Evolutionary conservation across 345 rosid species (phyloP), one percentile per base, ranked within the genome.

Genomic region (Lepidium aucheri): DNA sequence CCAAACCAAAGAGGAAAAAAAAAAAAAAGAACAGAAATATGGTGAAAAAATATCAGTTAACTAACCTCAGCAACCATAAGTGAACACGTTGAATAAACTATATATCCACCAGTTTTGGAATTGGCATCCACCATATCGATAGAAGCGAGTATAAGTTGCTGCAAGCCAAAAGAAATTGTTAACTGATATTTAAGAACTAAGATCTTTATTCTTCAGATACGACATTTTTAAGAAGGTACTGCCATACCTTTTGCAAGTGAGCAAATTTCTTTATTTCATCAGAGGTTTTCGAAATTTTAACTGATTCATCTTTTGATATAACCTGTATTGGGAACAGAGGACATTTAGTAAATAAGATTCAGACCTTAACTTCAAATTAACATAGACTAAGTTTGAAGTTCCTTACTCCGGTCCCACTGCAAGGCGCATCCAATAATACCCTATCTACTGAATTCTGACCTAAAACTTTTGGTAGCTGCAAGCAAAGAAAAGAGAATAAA

Each of bases 401-500:
- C 34, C 91, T 81, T 82, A 91, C 97, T 80, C 97, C 97, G 40
- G 96, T 91, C 45, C 97, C 97, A 76, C 96, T 88, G 72, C 97
- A 91, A 49, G 97, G 97, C 30, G 97, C 97, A 86, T 86, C 93
- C 64, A 91, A 77, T 83, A 87, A 71, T 22, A 86, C 93, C 71
- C 96, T 85, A 60, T 89, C 96, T 50, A 86, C 87, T 0, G 86
- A 63, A 56, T 86, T 86, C 39, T 68, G 72, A 39, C 96, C 93
- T 76, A 86, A 82, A 62, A 82, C 81, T 79, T 79, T 89, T 20
- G 90, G 90, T 42, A 89, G 79, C 96, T 89, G 87, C 77, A 68
- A 69, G 41, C 28, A 51, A 52, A 17, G 34, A 26, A 33, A 10
- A 60, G 12, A 9, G 28, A 24, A 24, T 4, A 18, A 20, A 53